Base-by-base conservation (phyloP, 768 basidiomycete genomes). In the Lactarius hengduanensis region DNA sequence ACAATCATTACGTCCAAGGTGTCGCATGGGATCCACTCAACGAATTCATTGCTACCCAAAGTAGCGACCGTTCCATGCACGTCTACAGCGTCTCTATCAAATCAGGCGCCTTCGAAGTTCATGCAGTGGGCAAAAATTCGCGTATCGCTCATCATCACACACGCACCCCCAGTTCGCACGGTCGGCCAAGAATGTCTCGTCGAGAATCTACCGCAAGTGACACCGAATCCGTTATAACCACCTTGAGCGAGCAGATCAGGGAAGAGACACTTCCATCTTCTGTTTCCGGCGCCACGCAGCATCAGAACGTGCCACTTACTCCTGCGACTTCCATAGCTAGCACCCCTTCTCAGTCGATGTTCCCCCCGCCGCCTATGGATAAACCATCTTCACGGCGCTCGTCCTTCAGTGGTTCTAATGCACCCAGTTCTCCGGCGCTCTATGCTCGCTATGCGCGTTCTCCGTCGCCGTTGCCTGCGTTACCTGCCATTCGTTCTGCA, bases 21-120 rank as follows among this genome's bases (percentile, higher is more conserved):
- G 97, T 98, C 34, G 93, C 96, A 0, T 99, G 97, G 97, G 97
- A 99, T 71, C 97, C 97, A 1, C 78, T 97, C 72, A 95, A 96
- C 75, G 94, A 97, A 76, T 98, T 91, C 74, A 92, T 99, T 67
- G 96, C 97, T 4, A 98, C 97, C 0, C 97, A 99, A 74, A 94
- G 92, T 76, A 93, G 90, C 73, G 97, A 99, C 77, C 84, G 96
- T 56, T 91, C 94, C 26, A 96, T 98, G 86, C 94, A 98, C 75
- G 87, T 99, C 71, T 94, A 98, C 77, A 84, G 85, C 68, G 87
- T 98, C 70, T 85, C 86, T 9, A 85, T 85, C 63, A 90, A 90
- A 65, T 84, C 89, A 55, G 91, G 92, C n/a, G 77, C 80, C 9
- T 88, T 96, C 71, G 94, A 96, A 74, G 91, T 91, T 9, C 92